Evolutionary conservation across 768 basidiomycete genomes (phyloP), one percentile per base, ranked within the genome.

Genomic region (Gymnopilus dilepis): DNA sequence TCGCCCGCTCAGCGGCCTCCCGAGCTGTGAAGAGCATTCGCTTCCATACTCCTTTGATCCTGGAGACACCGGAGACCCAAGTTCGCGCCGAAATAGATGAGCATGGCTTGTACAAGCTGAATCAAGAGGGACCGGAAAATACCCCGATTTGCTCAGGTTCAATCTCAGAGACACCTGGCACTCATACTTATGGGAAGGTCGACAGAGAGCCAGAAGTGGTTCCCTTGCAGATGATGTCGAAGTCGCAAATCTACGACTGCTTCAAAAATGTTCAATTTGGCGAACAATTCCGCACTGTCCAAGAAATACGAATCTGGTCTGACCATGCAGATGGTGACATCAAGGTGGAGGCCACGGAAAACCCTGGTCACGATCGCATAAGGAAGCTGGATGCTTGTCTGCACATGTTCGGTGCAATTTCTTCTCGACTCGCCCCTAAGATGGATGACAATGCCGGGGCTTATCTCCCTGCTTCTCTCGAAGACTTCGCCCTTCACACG

Each of bases 221-320:
- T 13, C 72, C 72, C 17, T 54, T 56, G n/a, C 67, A 67, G 45
- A 67, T 71, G 60, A 67, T 73, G 70, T 68, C 69, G 24, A 71
- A 72, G 59, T 40, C 64, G 17, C 63, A 70, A 56, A 61, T 77
- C 6, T 77, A 77, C 52, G 62, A 65, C 40, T 68, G 66, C 28
- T 77, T 77, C 63, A 70, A 66, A 53, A 72, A 74, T n/a, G 71
- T 76, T 21, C 68, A 71, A 41, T 77, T 77, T 41, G 76, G 76
- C n/a, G 70, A 70, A 12, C 67, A 65, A 15, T 74, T 76, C 69
- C 69, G 66, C 57, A 76, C 71, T 19, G 71, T 77, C 30, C 68
- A 69, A 55, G 66, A 69, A 45, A 62, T 76, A 33, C 60, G 65
- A 15, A 60, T 72, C 12, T 77, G 74, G 74, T 68, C 71, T 1